phyloP scores from a whole-genome alignment of 1,284 basidiomycete species.

The Farysia itapuensis region DNA sequence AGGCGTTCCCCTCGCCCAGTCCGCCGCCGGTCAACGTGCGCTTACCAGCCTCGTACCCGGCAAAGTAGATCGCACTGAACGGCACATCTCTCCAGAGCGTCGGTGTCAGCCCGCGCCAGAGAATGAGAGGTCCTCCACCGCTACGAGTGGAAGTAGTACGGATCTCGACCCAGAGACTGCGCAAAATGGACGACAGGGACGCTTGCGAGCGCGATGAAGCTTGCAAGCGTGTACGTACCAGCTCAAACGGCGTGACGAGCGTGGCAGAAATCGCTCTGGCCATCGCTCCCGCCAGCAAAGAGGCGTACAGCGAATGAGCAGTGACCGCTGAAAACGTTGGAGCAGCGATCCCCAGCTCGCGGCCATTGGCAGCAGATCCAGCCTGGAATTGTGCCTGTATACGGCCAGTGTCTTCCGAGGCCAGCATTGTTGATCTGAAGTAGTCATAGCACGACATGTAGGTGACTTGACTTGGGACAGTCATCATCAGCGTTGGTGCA shows the following conservation, averaged over 20 bases:
- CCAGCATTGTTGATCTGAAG: constrained; percentile 65
- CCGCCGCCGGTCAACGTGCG: constrained; percentile 57
- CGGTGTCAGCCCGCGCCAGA: constrained; percentile 87
- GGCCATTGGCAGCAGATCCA: constrained; percentile 5
- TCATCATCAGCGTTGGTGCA: constrained; percentile 65
- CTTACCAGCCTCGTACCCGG: constrained; percentile 61
- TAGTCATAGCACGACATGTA: constrained; percentile 98
- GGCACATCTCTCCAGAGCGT: constrained; percentile 97
- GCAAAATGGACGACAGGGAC: constrained; percentile 34
- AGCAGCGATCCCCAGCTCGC: constrained; percentile 7
- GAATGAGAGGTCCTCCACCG: constrained; percentile 67
- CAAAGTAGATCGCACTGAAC: constrained; percentile 90
- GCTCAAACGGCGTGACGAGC: constrained; percentile 83
- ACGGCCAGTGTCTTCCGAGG: constrained; percentile 6
- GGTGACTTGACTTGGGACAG: constrained; percentile 85
- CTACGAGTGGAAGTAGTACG: constrained; percentile 11
- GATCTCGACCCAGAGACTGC: constrained; percentile 39
- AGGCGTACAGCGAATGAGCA: constrained; percentile 62
- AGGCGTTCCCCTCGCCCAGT: constrained; percentile 57
- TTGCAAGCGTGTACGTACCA: constrained; percentile 90
- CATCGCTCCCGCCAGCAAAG: constrained; percentile 78
- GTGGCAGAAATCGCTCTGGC: constrained; percentile 80
- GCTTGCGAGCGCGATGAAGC: constrained; percentile 34
- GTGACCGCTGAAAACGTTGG: constrained; percentile 37
- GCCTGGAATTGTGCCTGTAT: constrained; percentile 10